Percentiles rank a stretch among this genome's conserved stretches.
phyloP scores from a whole-genome alignment of 2,329 filamentous ascomycete genomes.

The Plectosphaerella sp. region DNA sequence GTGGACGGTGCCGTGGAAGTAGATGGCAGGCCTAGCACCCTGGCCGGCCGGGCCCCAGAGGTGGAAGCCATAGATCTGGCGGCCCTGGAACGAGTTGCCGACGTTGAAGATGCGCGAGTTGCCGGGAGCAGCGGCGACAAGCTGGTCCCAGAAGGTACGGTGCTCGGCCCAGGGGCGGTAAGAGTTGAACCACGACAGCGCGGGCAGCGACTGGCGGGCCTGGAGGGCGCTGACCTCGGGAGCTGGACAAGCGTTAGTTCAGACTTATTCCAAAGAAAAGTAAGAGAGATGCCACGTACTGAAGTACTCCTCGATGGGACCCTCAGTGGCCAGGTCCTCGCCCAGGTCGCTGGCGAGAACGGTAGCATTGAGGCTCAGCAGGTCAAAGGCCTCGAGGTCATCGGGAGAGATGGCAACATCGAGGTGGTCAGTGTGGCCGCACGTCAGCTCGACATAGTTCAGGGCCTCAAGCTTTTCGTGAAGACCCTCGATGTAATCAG shows the following conservation, averaged over 20 bases:
- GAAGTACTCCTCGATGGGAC: conserved; percentile 20
- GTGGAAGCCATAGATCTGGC: conserved; percentile 52
- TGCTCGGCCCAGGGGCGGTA: conserved; percentile 43
- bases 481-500: conserved; percentile 23
- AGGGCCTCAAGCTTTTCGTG: conserved; percentile 25
- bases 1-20: conserved; percentile 46
- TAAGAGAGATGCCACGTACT: conserved; percentile 15
- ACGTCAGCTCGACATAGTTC: conserved; percentile 32
- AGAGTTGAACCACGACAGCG: conserved; percentile 35
- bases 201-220: conserved; percentile 10
- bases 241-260: neutral
- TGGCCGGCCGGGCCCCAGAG: conserved; percentile 34
- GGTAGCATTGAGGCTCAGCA: conserved; percentile 22
- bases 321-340: conserved; percentile 29
- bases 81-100: conserved; percentile 34
- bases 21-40: conserved; percentile 36
- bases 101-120: conserved; percentile 36
- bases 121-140: conserved; percentile 28
- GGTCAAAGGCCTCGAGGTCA: conserved; percentile 26
- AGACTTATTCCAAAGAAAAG: neutral
- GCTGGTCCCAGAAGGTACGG: conserved; percentile 30
- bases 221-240: neutral
- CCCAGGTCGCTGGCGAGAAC: conserved; percentile 36
- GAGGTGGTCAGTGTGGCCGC: conserved; percentile 23
- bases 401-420: conserved; percentile 35